Evolutionary conservation across 257 asterid genomes (phyloP), one percentile per base, ranked within the genome.

Genomic region (Prunella vulgaris): DNA sequence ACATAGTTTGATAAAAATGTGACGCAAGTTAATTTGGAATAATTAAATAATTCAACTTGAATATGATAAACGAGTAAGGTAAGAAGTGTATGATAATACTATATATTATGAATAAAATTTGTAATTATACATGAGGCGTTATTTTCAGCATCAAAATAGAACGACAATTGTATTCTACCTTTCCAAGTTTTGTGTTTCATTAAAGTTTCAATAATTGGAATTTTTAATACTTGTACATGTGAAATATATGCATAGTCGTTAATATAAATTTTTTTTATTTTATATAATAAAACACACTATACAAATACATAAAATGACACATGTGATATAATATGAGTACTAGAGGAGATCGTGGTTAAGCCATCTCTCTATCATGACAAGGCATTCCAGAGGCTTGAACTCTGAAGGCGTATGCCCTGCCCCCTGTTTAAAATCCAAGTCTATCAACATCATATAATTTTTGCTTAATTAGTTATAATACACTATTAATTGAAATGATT

Each of bases 351-450:
- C 58, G 22, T 37, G 22, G 13, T 21, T 17, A 17, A 76, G 70
- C 81, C 81, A 77, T 14, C 52, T 66, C 17, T 64, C 1, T 0
- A 71, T 28, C 81, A 77, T 49, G 12, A 35, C n/a, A 28, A 71
- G 20, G 22, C 77, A 71, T 33, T 76, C 12, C 38, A 5, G 0
- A 1, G 77, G 77, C 38, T 49, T 71, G 66, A 10, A 76, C 59
- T 59, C 70, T 17, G 77, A 64, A 14, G 77, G 74, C 1, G 74
- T 76, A 59, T 76, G 81, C 6, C 81, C 81, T n/a, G 74, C 76
- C 25, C 80, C 81, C 77, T 71, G 24, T 8, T 54, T 21, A 69
- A 5, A 69, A 7, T 10, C 6, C 5, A 42, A 42, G 1, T 12
- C 13, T 37, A 37, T 9, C 44, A 37, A 42, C 12, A 42, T 12